Percentiles rank a stretch among this genome's conserved stretches.
These are phyloP conservation scores for Mucor irregularis DNA, from an alignment of 371 early-diverging fungal species.

Conservation along the genomic window DNA sequence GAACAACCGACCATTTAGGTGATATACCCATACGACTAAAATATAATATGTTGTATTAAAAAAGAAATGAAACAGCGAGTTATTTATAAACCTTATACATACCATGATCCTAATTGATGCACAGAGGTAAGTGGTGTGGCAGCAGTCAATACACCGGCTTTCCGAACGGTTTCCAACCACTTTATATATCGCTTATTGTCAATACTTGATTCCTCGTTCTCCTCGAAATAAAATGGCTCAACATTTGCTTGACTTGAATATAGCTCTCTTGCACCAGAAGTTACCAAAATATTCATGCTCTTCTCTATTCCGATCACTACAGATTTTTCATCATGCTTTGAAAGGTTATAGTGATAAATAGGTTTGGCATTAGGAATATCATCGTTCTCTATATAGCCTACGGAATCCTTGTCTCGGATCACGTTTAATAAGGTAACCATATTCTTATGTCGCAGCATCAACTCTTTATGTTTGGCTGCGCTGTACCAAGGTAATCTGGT, in stretches of 20 bases:
- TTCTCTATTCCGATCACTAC: slow-evolving; percentile 47
- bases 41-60: not conserved
- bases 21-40: slow-evolving; percentile 62
- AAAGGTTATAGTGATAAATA: slow-evolving; percentile 39
- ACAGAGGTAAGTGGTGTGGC: slow-evolving; percentile 23
- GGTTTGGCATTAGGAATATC: not conserved
- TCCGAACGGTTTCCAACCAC: slow-evolving; percentile 25
- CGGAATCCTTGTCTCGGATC: slow-evolving; percentile 64
- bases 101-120: slow-evolving; percentile 67
- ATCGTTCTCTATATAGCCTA: slow-evolving; percentile 16
- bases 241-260: slow-evolving; percentile 44
- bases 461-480: slow-evolving; percentile 49
- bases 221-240: slow-evolving; percentile 33
- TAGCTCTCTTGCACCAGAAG: slow-evolving; percentile 69
- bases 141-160: slow-evolving; percentile 15
- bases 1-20: slow-evolving; percentile 50
- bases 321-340: slow-evolving; percentile 47
- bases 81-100: slow-evolving; percentile 9
- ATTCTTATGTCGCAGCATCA: slow-evolving; percentile 46
- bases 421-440: slow-evolving; percentile 52
- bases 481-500: slow-evolving; percentile 46
- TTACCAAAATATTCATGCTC: slow-evolving; percentile 50
- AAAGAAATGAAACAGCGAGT: not conserved
- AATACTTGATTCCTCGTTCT: slow-evolving; percentile 28
- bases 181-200: slow-evolving; percentile 36